Conservation (phyloP, 305 asterid species). For the Fraxinus velutina region DNA sequence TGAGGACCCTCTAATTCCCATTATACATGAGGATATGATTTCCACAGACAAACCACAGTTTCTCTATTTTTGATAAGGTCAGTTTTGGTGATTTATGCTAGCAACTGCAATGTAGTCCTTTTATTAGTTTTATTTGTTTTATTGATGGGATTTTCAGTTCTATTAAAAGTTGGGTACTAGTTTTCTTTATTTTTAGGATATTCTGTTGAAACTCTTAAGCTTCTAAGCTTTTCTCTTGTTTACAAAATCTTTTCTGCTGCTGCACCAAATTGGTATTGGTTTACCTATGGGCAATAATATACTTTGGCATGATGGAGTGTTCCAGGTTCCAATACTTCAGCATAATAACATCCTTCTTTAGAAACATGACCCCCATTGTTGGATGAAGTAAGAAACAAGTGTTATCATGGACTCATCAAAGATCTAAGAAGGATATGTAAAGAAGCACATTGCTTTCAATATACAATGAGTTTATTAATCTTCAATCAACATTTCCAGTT, state of each 20-base stretch:
- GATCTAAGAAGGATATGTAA: background rate
- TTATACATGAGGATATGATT: background rate
- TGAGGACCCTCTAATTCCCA: background rate
- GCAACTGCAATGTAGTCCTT: background rate
- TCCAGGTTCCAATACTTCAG: background rate
- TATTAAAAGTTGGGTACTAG: background rate
- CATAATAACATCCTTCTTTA: background rate
- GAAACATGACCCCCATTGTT: background rate
- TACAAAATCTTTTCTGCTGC: background rate
- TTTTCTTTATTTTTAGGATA: background rate
- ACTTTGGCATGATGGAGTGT: background rate
- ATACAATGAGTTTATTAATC: background rate
- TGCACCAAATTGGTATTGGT: background rate
- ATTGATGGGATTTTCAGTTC: background rate
- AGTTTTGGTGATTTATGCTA: background rate
- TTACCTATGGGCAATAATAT: background rate
- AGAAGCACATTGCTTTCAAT: background rate
- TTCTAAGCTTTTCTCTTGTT: background rate
- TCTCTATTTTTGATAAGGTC: background rate
- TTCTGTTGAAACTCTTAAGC: background rate
- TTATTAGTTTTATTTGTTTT: background rate
- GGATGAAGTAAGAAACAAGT: background rate
- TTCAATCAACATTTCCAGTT: background rate
- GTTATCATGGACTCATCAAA: background rate
- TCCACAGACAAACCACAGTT: background rate